Evolutionary conservation across 225 moss, liverwort and hornwort species (phyloP).

Genomic region (Asterella californica): DNA sequence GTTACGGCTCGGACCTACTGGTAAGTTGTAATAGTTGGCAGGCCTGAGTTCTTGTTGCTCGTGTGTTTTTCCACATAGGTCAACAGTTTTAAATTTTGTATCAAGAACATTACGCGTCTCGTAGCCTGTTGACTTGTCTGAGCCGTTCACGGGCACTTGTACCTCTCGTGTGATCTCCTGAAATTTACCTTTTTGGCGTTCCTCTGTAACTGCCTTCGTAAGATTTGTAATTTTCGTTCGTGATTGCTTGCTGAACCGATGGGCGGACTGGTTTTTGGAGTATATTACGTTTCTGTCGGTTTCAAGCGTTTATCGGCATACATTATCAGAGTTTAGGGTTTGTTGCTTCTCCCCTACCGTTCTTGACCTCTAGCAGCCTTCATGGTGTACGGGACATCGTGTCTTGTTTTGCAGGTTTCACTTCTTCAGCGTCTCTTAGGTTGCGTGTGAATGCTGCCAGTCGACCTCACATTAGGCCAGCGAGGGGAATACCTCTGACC

Average conservation of each 20-base stretch:
- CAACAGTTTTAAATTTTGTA: not conserved
- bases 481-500: conserved; percentile 6
- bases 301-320: no score
- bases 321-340: not conserved
- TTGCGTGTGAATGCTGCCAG: not conserved
- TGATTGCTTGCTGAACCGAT: no score
- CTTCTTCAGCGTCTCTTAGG: not conserved
- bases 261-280: no score
- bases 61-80: not conserved
- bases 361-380: not conserved
- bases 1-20: conserved; percentile 32
- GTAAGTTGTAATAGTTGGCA: not conserved
- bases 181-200: no score
- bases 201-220: no score
- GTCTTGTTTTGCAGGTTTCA: not conserved
- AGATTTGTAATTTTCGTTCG: no score
- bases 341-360: not conserved
- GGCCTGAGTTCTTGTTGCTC: not conserved
- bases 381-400: not conserved
- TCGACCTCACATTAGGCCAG: not conserved
- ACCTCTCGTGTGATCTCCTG: no score
- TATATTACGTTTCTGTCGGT: not conserved
- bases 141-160: no score
- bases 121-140: no score
- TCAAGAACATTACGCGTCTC: no score